Evolutionary conservation across 2,329 filamentous ascomycete genomes (phyloP).

Genomic region (Ophiostoma himal-ulmi): DNA sequence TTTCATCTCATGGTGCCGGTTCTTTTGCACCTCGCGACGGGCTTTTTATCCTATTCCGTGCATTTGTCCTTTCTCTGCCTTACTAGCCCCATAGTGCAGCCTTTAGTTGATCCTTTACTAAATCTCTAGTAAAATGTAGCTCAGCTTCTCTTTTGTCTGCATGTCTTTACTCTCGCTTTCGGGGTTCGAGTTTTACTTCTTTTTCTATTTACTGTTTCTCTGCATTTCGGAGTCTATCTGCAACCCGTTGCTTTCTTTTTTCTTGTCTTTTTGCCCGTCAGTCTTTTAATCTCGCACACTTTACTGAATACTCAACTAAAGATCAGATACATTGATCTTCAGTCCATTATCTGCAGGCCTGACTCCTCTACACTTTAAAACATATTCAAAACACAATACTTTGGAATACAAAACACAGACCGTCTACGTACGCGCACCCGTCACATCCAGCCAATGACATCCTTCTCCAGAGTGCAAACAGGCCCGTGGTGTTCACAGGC

Average conservation of each 20-base stretch:
- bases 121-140: no score
- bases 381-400: background rate
- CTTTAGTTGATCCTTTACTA: background rate
- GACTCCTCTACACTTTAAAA: background rate
- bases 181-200: no score
- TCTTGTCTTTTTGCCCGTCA: background rate
- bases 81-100: background rate
- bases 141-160: background rate
- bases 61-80: background rate
- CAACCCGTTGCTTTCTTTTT: background rate
- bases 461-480: background rate
- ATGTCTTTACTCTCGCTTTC: background rate
- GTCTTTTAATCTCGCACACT: background rate
- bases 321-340: no score
- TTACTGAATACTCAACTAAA: no score
- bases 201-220: background rate
- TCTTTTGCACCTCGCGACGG: background rate
- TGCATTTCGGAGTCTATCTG: background rate
- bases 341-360: no score
- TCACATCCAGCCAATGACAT: background rate
- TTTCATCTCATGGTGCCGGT: background rate
- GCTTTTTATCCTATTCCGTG: constrained; percentile 9
- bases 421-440: background rate
- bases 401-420: background rate
- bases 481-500: background rate